A percentile compares a stretch with the other conserved stretches of the same genome.
Evolutionary conservation across 169 alveolate species (phyloP).

Genomic region (Eimeria mitis): DNA sequence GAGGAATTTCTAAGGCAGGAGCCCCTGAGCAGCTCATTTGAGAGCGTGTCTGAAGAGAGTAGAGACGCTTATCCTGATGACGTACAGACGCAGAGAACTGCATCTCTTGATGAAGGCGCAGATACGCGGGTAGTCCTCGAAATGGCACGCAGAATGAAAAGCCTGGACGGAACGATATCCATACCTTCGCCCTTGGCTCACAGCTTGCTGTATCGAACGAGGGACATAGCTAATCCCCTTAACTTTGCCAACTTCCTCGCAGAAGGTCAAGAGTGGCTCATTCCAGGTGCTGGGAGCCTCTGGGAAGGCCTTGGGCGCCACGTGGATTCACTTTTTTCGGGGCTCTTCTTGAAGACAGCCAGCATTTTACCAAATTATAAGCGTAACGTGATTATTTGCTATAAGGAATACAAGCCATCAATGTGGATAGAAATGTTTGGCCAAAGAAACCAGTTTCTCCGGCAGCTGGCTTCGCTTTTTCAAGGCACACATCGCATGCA

Average conservation of each 20-base stretch:
- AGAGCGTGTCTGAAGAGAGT: slow-evolving; percentile 8
- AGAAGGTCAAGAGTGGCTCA: slow-evolving; percentile 74
- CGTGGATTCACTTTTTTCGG: slow-evolving; percentile 70
- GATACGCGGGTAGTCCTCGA: slow-evolving; percentile 24
- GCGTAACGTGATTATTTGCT: slow-evolving; percentile 82
- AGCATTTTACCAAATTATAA: slow-evolving; percentile 67
- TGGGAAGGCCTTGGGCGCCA: slow-evolving; percentile 77
- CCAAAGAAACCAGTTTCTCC: slow-evolving; percentile 77
- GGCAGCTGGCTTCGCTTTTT: slow-evolving; percentile 74
- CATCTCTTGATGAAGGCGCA: slow-evolving; percentile 8
- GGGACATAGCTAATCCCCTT: slow-evolving; percentile 66
- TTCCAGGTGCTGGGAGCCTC: slow-evolving; percentile 73
- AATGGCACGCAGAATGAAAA: background rate
- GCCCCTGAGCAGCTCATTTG: background rate
- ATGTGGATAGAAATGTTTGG: slow-evolving; percentile 81
- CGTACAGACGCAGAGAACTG: background rate
- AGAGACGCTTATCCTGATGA: background rate
- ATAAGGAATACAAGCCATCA: slow-evolving; percentile 80
- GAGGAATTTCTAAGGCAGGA: background rate
- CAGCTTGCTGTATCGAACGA: slow-evolving; percentile 56
- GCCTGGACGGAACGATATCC: slow-evolving; percentile 13
- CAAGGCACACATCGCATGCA: slow-evolving; percentile 79
- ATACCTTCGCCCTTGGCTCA: slow-evolving; percentile 74
- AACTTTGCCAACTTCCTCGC: slow-evolving; percentile 70
- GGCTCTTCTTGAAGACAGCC: slow-evolving; percentile 77